phyloP scores from a whole-genome alignment of 495 filamentous ascomycete species.

The Pseudevernia furfuracea region DNA sequence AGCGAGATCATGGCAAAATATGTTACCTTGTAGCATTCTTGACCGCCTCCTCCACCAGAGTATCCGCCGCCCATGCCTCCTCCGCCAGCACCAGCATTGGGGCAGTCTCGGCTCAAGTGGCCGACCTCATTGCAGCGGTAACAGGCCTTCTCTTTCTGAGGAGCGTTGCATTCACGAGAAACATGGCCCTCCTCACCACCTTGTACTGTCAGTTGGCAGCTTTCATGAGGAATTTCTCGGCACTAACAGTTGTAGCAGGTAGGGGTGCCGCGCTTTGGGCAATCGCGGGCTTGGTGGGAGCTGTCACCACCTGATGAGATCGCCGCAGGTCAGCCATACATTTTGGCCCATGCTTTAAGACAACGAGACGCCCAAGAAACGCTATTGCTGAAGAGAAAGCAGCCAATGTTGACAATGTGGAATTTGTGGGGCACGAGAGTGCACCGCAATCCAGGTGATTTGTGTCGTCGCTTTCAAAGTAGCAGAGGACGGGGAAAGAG shows the following conservation, averaged over 20 bases:
- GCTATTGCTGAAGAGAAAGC: not conserved
- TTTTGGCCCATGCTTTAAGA: conserved; percentile 21
- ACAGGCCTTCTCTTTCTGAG: conserved; percentile 91
- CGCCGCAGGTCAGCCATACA: not conserved
- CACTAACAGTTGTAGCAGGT: conserved; percentile 75
- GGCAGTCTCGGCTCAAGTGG: conserved; percentile 92
- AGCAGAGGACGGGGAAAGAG: not conserved
- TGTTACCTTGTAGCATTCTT: conserved; percentile 81
- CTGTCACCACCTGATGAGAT: conserved; percentile 57
- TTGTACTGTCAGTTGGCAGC: not conserved
- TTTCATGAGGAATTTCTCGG: not conserved
- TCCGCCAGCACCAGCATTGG: conserved; percentile 47
- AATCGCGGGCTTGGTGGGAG: conserved; percentile 84
- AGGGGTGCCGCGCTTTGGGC: conserved; percentile 84
- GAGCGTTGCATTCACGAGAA: conserved; percentile 86
- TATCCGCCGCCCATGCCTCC: conserved; percentile 33
- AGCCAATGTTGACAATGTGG: not conserved
- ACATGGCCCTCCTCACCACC: conserved; percentile 76
- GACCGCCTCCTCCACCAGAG: conserved; percentile 38
- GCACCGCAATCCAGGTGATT: not conserved
- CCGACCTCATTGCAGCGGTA: conserved; percentile 84
- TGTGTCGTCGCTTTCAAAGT: conserved; percentile 5
- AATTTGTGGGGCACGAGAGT: not conserved
- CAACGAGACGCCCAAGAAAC: not conserved
- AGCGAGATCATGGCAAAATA: not conserved